Percentiles rank a stretch among this genome's conserved stretches.
Evolutionary conservation across 1,139 yeast species (phyloP).

Genomic region (Hyphopichia wangnamkhiaoensis): DNA sequence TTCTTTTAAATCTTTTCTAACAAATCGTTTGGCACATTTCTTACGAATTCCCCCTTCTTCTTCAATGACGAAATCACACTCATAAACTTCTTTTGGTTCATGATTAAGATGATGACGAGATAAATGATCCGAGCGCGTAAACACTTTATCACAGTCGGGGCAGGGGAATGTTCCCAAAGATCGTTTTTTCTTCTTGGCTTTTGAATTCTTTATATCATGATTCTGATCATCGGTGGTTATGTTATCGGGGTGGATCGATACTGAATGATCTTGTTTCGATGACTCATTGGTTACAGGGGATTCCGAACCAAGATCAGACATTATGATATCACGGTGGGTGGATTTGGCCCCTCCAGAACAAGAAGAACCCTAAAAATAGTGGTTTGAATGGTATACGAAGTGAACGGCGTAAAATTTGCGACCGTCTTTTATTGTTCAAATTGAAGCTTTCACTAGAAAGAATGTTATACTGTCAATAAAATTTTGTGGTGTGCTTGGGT

Average conservation of each 20-base stretch:
- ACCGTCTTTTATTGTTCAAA: no score
- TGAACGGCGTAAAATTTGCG: no score
- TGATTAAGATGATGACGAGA: slow-evolving; percentile 46
- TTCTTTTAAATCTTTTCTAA: slow-evolving; percentile 40
- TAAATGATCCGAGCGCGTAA: slow-evolving; percentile 44
- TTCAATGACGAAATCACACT: slow-evolving; percentile 31
- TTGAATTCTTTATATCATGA: background rate
- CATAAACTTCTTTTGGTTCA: slow-evolving; percentile 24
- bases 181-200: slow-evolving; percentile 11
- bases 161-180: slow-evolving; percentile 12
- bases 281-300: no score
- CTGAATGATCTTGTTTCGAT: no score
- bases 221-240: background rate
- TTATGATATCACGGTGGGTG: no score
- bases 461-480: no score
- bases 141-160: slow-evolving; percentile 39
- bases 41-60: slow-evolving; percentile 15
- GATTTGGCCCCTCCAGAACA: no score
- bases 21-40: slow-evolving; percentile 42
- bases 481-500: no score
- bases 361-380: no score
- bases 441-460: no score
- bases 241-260: background rate
- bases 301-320: no score
- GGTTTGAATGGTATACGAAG: no score